Percentiles rank a stretch among this genome's conserved stretches.
Evolutionary conservation across 768 basidiomycete species (phyloP).

Genomic region (Auriscalpium vulgare): DNA sequence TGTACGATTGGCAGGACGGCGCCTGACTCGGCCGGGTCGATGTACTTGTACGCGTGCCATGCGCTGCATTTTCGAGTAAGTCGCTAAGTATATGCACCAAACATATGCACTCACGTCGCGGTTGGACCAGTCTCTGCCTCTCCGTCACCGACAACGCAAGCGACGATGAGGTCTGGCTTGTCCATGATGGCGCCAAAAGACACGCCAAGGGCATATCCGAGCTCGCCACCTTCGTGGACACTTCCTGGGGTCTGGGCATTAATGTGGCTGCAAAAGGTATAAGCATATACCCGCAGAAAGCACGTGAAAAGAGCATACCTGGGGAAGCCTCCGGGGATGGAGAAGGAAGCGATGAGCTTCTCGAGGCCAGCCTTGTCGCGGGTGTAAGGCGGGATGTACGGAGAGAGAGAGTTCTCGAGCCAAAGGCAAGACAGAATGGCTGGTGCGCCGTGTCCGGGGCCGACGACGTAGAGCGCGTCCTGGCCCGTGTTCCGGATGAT

Average conservation of each 20-base stretch:
- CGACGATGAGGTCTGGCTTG: conserved; percentile 74
- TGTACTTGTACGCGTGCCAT: conserved; percentile 86
- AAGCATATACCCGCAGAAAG: neutral
- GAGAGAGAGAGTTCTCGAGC: conserved; percentile 68
- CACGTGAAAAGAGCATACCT: conserved; percentile 32
- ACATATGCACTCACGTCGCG: conserved; percentile 33
- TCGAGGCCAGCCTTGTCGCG: conserved; percentile 52
- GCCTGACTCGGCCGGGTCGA: conserved; percentile 84
- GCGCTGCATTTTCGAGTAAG: conserved; percentile 29
- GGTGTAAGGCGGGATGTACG: conserved; percentile 50
- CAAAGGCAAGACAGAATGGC: conserved; percentile 80
- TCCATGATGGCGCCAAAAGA: conserved; percentile 90
- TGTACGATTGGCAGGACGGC: conserved; percentile 89
- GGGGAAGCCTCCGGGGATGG: conserved; percentile 78
- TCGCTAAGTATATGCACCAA: neutral
- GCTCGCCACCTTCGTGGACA: conserved; percentile 89
- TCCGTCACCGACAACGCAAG: conserved; percentile 83
- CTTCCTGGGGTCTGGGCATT: conserved; percentile 83
- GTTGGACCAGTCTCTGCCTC: conserved; percentile 81
- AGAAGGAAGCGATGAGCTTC: conserved; percentile 68
- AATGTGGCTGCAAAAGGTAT: conserved; percentile 40
- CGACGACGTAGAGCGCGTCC: conserved; percentile 70
- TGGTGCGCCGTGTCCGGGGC: conserved; percentile 84
- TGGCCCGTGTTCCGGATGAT: conserved; percentile 51
- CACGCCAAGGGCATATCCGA: conserved; percentile 83